Base-by-base conservation (phyloP, 768 basidiomycete genomes). In the Suillus lakei region DNA sequence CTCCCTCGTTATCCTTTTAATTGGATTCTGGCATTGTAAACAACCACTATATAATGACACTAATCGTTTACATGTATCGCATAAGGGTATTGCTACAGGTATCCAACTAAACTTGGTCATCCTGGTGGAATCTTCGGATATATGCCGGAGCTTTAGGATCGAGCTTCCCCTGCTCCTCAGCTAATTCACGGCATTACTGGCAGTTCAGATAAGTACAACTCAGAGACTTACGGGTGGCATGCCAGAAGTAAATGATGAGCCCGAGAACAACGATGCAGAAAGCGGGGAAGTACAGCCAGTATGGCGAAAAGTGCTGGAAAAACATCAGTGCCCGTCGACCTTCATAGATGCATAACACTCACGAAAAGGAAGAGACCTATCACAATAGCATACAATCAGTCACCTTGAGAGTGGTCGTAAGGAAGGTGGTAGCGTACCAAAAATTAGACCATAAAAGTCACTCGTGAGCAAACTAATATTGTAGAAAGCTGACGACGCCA, bases 221-320 rank as follows among this genome's bases (percentile, higher is more conserved):
- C 58, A 60, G 41, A 26, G 3, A 84, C 93, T 71, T 79, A 94
- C 93, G 93, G 41, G 89, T 89, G 8, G 90, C 86, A 74, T 85
- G 80, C 93, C 94, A 96, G 81, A 95, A 95, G 78, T 95, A 96
- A 43, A 89, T 84, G 71, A 96, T 80, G 5, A 96, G 84, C 4
- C 94, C 94, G 15, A 80, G 39, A 51, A 95, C 74, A 66, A 94
- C 87, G 16, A 95, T 81, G 1, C 77, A 83, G 71, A 91, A 96
- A 0, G 94, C 85, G 66, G 89, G 80, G 78, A 96, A 96, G 82
- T 96, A 95, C 18, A 96, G 84, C 93, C 93, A 96, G 81, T 86
- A 95, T 4, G 94, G 94, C 51, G 79, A 76, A 79, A 86, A 95
- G 69, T 93, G 90, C 93, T 95, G 68, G 61, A 64, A 43, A 58